Conservation (phyloP, 2,329 filamentous ascomycete genomes). For the Penicillium hesseltinei region DNA sequence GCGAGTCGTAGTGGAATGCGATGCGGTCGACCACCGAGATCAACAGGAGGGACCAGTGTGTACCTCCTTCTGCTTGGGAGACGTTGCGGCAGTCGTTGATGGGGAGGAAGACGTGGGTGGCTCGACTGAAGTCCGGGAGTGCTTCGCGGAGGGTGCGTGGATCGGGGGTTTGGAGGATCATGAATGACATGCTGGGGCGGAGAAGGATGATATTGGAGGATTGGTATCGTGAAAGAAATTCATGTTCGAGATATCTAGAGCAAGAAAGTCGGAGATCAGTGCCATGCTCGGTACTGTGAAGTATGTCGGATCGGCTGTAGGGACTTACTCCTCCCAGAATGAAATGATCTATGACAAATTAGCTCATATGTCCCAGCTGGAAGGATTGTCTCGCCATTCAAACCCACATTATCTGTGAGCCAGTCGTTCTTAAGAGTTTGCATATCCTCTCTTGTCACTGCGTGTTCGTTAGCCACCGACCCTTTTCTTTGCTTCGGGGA, state of each 20-base stretch:
- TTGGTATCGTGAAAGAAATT: slow-evolving; percentile 76
- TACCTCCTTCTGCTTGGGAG: slow-evolving; percentile 77
- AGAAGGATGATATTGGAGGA: slow-evolving; percentile 86
- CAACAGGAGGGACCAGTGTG: slow-evolving; percentile 91
- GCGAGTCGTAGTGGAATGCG: slow-evolving; percentile 94
- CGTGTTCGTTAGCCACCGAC: slow-evolving; percentile 13
- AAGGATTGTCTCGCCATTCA: slow-evolving; percentile 3
- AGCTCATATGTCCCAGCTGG: slow-evolving; percentile 21
- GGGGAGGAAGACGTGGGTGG: slow-evolving; percentile 92
- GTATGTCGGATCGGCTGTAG: not conserved
- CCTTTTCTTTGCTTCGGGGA: not conserved
- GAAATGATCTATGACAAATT: slow-evolving; percentile 69
- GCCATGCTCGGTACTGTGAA: not conserved
- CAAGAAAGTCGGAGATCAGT: slow-evolving; percentile 10
- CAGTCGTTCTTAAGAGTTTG: slow-evolving; percentile 87
- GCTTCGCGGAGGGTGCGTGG: slow-evolving; percentile 61
- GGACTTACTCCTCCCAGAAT: slow-evolving; percentile 89
- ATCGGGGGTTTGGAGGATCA: slow-evolving; percentile 73
- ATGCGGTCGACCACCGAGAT: slow-evolving; percentile 85
- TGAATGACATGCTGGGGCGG: slow-evolving; percentile 86
- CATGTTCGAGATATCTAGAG: slow-evolving; percentile 74
- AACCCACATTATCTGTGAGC: slow-evolving; percentile 87
- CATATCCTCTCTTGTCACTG: slow-evolving; percentile 86
- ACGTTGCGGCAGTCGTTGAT: slow-evolving; percentile 85
- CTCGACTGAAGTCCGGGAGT: slow-evolving; percentile 74